These are phyloP conservation scores for Linum tenue DNA, from an alignment of 345 rosid species.

Conservation along the genomic window DNA sequence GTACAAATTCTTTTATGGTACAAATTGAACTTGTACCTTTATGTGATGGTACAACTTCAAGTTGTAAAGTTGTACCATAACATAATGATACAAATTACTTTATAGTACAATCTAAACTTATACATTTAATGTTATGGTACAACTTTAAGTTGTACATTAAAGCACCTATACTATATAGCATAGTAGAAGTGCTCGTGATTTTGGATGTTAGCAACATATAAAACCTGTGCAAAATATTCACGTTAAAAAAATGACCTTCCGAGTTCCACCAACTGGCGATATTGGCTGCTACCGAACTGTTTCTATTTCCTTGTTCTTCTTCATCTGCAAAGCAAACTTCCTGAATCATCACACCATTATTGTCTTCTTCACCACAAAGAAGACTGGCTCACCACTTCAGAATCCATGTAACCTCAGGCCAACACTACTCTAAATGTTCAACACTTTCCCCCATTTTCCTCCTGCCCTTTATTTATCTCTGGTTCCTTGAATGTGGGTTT, in stretches of 20 bases:
- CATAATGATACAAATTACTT: no score
- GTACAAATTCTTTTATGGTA: no score
- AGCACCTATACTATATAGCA: no score
- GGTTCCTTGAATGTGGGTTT: background rate
- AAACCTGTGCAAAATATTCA: background rate
- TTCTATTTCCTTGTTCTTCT: constrained; percentile 23
- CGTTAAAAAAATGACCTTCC: no score
- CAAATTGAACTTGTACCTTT: no score
- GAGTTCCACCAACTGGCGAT: background rate
- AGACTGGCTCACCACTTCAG: constrained; percentile 30
- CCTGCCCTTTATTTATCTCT: constrained; percentile 1
- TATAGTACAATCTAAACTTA: no score
- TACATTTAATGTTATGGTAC: no score
- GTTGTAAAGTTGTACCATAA: no score
- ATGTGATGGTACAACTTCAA: no score
- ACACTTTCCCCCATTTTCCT: background rate
- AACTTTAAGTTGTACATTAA: no score
- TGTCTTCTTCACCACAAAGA: constrained; percentile 22
- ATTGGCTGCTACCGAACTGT: constrained; percentile 44
- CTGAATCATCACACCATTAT: constrained; percentile 21
- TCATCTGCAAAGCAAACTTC: constrained; percentile 18
- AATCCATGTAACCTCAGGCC: constrained; percentile 52
- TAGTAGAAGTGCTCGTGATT: no score
- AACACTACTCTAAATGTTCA: background rate
- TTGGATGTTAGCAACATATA: no score